A percentile compares a stretch with the other conserved stretches of the same genome.
These are phyloP conservation scores for Benincasa hispida DNA, from an alignment of 306 rosid species.

Conservation along the genomic window DNA sequence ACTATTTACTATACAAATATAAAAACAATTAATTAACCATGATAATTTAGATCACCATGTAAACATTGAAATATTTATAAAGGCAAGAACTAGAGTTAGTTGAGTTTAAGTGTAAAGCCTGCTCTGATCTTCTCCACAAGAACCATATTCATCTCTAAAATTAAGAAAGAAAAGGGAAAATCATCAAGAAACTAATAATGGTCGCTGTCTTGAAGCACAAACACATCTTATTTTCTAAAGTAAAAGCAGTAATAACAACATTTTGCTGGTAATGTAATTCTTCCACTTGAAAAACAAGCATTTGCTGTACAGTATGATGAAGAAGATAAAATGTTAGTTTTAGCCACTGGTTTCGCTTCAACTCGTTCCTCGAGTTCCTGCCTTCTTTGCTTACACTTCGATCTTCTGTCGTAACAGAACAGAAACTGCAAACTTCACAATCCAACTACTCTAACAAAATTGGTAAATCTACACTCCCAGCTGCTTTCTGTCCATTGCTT, in stretches of 20 bases:
- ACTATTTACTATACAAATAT: too few species aligned
- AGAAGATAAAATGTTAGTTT: not conserved
- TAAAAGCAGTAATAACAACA: not conserved
- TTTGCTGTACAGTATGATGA: not conserved
- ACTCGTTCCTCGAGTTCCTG: not conserved
- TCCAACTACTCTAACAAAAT: constrained; percentile 7
- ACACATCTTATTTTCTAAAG: not conserved
- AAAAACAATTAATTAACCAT: too few species aligned
- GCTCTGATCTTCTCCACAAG: too few species aligned
- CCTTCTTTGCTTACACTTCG: not conserved
- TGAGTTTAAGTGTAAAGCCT: too few species aligned
- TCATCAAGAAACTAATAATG: not conserved
- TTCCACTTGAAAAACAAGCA: not conserved
- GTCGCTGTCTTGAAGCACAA: not conserved
- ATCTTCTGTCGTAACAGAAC: not conserved
- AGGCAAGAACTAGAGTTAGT: too few species aligned
- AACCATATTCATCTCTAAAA: not conserved
- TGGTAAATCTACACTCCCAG: not conserved
- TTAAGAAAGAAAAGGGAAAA: not conserved
- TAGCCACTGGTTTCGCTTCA: not conserved
- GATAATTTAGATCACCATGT: too few species aligned
- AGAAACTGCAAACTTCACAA: not conserved
- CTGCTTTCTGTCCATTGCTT: not conserved
- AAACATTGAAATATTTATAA: too few species aligned
- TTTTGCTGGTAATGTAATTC: not conserved